Evolutionary conservation across 371 early-diverging fungal species (phyloP).

Genomic region (Mucor velutinosus): DNA sequence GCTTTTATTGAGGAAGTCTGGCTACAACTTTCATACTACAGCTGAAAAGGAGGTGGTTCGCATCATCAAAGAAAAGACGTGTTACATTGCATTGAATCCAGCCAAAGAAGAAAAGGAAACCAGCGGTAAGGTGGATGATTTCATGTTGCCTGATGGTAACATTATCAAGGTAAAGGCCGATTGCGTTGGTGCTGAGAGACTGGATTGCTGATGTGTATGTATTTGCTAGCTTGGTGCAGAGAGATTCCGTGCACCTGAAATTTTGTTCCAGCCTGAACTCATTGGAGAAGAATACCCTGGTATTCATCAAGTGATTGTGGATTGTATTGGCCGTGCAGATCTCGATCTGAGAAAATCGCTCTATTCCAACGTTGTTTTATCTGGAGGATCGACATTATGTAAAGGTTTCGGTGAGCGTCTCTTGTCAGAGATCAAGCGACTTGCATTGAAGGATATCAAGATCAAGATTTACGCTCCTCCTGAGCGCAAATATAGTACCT

Average conservation of each 20-base stretch:
- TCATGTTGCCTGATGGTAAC: constrained; percentile 91
- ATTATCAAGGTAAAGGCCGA: constrained; percentile 66
- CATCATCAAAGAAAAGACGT: constrained; percentile 93
- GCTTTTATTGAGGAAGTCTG: constrained; percentile 84
- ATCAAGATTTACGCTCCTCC: constrained; percentile 96
- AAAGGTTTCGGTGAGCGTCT: constrained; percentile 72
- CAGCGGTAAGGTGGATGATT: constrained; percentile 73
- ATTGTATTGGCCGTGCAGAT: constrained; percentile 90
- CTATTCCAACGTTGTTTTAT: constrained; percentile 89
- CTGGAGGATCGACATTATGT: constrained; percentile 91
- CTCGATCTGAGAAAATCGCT: constrained; percentile 88
- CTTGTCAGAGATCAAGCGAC: constrained; percentile 82
- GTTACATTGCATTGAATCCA: constrained; percentile 91
- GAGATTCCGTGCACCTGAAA: constrained; percentile 85
- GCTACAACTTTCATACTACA: constrained; percentile 84
- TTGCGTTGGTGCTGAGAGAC: not conserved
- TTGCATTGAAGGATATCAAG: constrained; percentile 87
- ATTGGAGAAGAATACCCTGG: constrained; percentile 90
- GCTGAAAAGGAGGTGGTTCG: constrained; percentile 95
- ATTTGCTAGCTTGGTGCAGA: constrained; percentile 69
- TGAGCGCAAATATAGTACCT: constrained; percentile 96
- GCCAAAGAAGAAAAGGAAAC: constrained; percentile 88
- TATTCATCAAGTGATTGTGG: constrained; percentile 86
- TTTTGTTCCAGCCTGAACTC: constrained; percentile 89
- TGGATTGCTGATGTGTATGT: not conserved